Evolutionary conservation across 176 grass and related monocot genomes (phyloP).

Genomic region (Triticum aestivum): IWGSC_CS_RefSeq_v2.1 NC_057810.1:702434511-702435010

Average conservation of each 20-base stretch:
- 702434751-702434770: constrained; percentile 97
- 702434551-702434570: constrained; percentile 64
- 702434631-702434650: constrained; percentile 97
- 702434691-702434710: constrained; percentile 84
- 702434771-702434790: constrained; percentile 74
- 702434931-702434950: constrained; percentile 36
- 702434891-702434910: neutral
- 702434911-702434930: constrained; percentile 43
- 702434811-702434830: constrained; percentile 73
- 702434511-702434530: constrained; percentile 80
- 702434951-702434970: constrained; percentile 53
- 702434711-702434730: constrained; percentile 89
- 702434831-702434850: constrained; percentile 79
- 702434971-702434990: constrained; percentile 53
- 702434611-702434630: constrained; percentile 70
- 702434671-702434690: constrained; percentile 53
- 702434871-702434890: constrained; percentile 73
- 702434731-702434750: constrained; percentile 91
- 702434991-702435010: constrained; percentile 83
- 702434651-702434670: constrained; percentile 83
- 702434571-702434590: constrained; percentile 72
- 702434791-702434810: constrained; percentile 41
- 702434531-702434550: constrained; percentile 77
- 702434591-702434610: constrained; percentile 53
- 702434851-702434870: constrained; percentile 89